Conservation (phyloP, 1,284 basidiomycete genomes). For the Moniliella sp. region DNA sequence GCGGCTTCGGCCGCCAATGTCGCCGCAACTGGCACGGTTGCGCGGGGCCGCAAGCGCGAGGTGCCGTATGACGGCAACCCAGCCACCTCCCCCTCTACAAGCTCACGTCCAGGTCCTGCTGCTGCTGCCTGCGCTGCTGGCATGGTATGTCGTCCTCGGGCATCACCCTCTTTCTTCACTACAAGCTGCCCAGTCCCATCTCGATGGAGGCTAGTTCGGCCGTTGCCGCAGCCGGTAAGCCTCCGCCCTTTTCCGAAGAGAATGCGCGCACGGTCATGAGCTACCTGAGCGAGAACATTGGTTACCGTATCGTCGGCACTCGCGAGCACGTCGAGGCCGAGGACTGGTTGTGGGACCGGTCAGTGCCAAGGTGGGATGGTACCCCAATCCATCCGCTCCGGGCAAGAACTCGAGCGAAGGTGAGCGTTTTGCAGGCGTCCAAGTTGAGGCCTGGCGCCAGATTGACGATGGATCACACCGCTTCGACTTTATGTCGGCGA, state of each 20-base stretch:
- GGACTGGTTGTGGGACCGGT: slow-evolving; percentile 54
- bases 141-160: background rate
- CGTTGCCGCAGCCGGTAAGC: slow-evolving; percentile 2
- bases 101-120: background rate
- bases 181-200: slow-evolving; percentile 18
- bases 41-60: too few species aligned
- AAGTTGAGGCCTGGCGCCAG: slow-evolving; percentile 31
- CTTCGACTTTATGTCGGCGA: slow-evolving; percentile 36
- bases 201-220: slow-evolving; percentile 3
- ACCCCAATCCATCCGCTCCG: too few species aligned
- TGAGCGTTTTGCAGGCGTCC: slow-evolving; percentile 1
- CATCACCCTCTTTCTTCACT: slow-evolving; percentile 17
- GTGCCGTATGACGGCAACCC: too few species aligned
- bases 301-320: slow-evolving; percentile 77
- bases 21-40: too few species aligned
- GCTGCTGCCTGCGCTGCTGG: background rate
- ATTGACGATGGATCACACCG: slow-evolving; percentile 27
- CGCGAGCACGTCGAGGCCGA: slow-evolving; percentile 67
- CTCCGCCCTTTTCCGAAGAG: slow-evolving; percentile 17
- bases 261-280: slow-evolving; percentile 22
- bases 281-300: slow-evolving; percentile 48
- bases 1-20: too few species aligned
- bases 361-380: slow-evolving; percentile 38
- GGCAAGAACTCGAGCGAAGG: slow-evolving; percentile 4
- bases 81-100: too few species aligned